These are phyloP conservation scores for Calonectria hongkongensis DNA, from an alignment of 2,329 filamentous ascomycete species.

Conservation along the genomic window DNA sequence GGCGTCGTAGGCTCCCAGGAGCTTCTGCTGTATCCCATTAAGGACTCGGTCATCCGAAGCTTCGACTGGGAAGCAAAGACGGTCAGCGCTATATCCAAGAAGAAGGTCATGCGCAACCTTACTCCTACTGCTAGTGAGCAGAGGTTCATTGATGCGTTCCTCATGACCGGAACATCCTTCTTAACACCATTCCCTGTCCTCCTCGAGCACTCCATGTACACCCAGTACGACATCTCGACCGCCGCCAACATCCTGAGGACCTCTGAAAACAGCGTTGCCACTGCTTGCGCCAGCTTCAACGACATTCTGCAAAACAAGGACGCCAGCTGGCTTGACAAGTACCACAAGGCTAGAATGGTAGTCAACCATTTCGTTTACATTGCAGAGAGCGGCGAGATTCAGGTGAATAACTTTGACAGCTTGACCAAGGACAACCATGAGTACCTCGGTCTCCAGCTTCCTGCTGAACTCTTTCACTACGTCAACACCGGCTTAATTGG, in stretches of 20 bases:
- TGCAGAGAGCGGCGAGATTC: conserved; percentile 83
- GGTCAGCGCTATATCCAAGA: conserved; percentile 79
- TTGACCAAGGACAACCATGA: conserved; percentile 90
- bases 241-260: conserved; percentile 85
- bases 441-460: conserved; percentile 91
- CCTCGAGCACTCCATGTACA: conserved; percentile 73
- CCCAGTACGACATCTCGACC: conserved; percentile 79
- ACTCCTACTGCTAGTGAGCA: conserved; percentile 78
- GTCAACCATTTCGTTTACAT: conserved; percentile 93
- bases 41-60: conserved; percentile 80
- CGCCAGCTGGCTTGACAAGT: conserved; percentile 88
- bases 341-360: conserved; percentile 88
- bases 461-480: conserved; percentile 93
- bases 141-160: conserved; percentile 87
- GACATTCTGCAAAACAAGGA: conserved; percentile 85
- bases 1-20: conserved; percentile 90
- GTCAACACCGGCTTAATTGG: conserved; percentile 88
- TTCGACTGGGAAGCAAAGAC: conserved; percentile 82
- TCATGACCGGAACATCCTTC: conserved; percentile 89
- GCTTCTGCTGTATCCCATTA: conserved; percentile 88
- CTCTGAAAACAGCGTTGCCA: conserved; percentile 80
- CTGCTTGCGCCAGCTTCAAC: conserved; percentile 84
- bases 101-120: conserved; percentile 81
- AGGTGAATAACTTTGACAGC: conserved; percentile 82
- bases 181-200: conserved; percentile 87